A percentile compares a stretch with the other conserved stretches of the same genome.
Conservation (phyloP, 805 yeast species). For the Pichia nakasei region DNA sequence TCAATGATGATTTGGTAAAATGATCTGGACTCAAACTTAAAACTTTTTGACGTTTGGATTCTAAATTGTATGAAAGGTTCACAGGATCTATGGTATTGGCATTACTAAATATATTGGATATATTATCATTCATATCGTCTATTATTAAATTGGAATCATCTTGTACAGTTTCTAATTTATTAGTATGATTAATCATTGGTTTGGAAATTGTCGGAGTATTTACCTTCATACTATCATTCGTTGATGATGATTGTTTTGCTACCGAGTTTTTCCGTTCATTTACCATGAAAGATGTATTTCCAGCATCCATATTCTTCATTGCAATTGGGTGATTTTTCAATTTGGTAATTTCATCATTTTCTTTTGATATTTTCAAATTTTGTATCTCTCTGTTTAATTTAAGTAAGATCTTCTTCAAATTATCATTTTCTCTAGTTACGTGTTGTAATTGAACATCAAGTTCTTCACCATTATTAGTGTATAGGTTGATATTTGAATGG, state of each 20-base stretch:
- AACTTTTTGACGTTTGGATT: constrained; percentile 23
- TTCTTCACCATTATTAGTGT: constrained; percentile 24
- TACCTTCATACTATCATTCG: neutral
- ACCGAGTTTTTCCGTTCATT: neutral
- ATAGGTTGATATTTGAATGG: constrained; percentile 28
- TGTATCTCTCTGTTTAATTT: constrained; percentile 34
- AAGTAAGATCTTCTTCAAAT: constrained; percentile 32
- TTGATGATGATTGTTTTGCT: neutral
- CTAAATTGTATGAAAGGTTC: constrained; percentile 24
- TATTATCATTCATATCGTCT: neutral
- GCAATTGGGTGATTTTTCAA: neutral
- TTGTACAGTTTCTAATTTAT: neutral
- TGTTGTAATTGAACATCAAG: constrained; percentile 32
- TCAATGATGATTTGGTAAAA: neutral
- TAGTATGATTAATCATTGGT: neutral
- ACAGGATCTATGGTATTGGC: constrained; percentile 26
- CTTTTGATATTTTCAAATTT: constrained; percentile 20
- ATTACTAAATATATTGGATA: neutral
- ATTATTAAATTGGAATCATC: neutral
- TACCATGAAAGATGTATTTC: neutral
- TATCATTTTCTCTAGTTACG: constrained; percentile 36
- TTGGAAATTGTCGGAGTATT: neutral
- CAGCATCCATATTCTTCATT: neutral
- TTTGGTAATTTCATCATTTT: constrained; percentile 5
- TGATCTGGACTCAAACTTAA: constrained; percentile 1